Conservation (phyloP, 106 monocot species). For the Chionographis japonica region DNA sequence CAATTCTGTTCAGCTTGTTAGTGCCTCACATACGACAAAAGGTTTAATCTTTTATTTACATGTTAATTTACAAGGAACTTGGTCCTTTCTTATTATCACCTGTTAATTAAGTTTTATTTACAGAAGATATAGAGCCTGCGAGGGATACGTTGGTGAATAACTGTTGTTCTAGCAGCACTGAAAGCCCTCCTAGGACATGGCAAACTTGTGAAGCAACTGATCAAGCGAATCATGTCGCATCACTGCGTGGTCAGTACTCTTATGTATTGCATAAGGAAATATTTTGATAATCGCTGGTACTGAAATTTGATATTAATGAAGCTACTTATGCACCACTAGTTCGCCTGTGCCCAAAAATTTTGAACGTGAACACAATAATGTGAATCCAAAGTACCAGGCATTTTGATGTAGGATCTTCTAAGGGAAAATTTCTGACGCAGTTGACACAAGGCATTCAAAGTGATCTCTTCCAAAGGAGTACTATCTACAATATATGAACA, state of each 20-base stretch:
- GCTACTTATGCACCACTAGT: too few species aligned
- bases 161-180: slow-evolving; percentile 58
- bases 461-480: too few species aligned
- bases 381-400: too few species aligned
- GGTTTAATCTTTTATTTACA: slow-evolving; percentile 21
- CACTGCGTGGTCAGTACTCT: slow-evolving; percentile 49
- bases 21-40: slow-evolving; percentile 34
- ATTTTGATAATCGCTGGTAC: not conserved
- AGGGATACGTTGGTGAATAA: slow-evolving; percentile 40
- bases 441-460: too few species aligned
- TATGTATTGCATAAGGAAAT: not conserved
- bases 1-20: slow-evolving; percentile 46
- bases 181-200: slow-evolving; percentile 42
- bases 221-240: slow-evolving; percentile 54
- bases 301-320: too few species aligned
- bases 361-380: too few species aligned
- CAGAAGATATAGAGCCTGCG: slow-evolving; percentile 52
- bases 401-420: too few species aligned
- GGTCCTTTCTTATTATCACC: not conserved
- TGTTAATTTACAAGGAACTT: too few species aligned
- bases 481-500: too few species aligned
- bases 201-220: slow-evolving; percentile 51
- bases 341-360: too few species aligned
- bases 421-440: too few species aligned
- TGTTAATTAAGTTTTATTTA: slow-evolving; percentile 6